Evolutionary conservation across 2,329 filamentous ascomycete species (phyloP), one percentile per base, ranked within the genome.

Genomic region (Colletotrichum sansevieriae): DNA sequence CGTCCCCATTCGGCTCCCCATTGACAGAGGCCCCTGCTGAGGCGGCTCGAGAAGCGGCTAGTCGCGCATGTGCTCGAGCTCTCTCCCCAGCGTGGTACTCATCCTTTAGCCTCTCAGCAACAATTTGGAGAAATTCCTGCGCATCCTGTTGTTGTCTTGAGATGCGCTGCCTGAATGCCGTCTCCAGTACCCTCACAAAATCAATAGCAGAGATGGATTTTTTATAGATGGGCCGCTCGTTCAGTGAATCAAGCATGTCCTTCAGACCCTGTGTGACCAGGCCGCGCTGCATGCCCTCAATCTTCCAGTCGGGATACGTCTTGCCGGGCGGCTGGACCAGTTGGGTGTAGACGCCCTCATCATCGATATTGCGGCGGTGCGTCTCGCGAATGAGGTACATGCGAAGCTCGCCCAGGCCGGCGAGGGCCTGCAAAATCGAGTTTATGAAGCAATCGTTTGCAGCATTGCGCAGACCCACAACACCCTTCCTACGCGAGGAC

Each of bases 401-500:
- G 71, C 96, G 91, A 76, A 99, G 84, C 78, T 98, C 94, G 57
- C 92, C 92, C 37, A 98, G 84, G 3, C 96, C 96, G 13, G 96
- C 95, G 49, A 99, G 86, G 8, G 94, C 94, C 82, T 99, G 96
- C 41, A 99, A 88, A 20, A 97, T 92, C 25, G 94, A 97, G 81
- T 99, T 99, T 83, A 98, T 98, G 81, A 95, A 96, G 83, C 93
- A 96, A 80, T 96, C 96, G 80, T 99, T 99, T 73, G 95, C 96
- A 9, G 93, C 90, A 80, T 99, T 99, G 61, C 86, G 85, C 65
- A 98, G 86, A 44, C 96, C 96, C 63, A 98, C 94, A 49, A 97
- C 93, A 68, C 93, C 92, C 77, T 93, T 95, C 80, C 94, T 96
- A 74, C 92, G 90, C 47, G 82, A 82, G 64, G 96, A 92, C 43